Conservation (phyloP, 768 basidiomycete genomes). For the Lentinula lateritia region DNA sequence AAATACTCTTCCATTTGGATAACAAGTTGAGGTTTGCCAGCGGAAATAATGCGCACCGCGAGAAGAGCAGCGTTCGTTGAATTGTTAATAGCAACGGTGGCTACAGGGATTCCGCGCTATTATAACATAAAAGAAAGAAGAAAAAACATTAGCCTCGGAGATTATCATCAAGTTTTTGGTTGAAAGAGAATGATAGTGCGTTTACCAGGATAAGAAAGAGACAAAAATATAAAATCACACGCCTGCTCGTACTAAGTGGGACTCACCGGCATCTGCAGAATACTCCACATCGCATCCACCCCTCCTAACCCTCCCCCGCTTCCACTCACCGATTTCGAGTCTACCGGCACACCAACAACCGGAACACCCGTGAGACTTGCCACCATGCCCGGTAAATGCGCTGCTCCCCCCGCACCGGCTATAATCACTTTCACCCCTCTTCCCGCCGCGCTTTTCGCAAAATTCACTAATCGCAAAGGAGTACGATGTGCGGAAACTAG, state of each 20-base stretch:
- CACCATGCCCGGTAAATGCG: slow-evolving; percentile 98
- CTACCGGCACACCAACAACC: slow-evolving; percentile 95
- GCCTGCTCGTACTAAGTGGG: too few relatives aligned
- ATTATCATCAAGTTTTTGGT: too few relatives aligned
- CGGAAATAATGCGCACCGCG: slow-evolving; percentile 83
- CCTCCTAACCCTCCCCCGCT: slow-evolving; percentile 88
- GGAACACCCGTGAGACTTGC: slow-evolving; percentile 90
- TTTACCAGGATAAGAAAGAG: not conserved
- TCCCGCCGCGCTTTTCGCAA: slow-evolving; percentile 67
- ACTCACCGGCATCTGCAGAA: slow-evolving; percentile 97
- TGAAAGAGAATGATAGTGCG: too few relatives aligned
- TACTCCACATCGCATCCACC: slow-evolving; percentile 94
- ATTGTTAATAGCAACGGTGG: slow-evolving; percentile 96
- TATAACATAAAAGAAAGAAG: not conserved
- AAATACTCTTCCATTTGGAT: slow-evolving; percentile 72
- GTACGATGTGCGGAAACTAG: slow-evolving; percentile 98
- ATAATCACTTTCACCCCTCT: slow-evolving; percentile 74
- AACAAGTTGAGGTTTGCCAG: slow-evolving; percentile 62
- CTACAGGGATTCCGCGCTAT: slow-evolving; percentile 93
- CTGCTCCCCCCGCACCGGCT: slow-evolving; percentile 97
- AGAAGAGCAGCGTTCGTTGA: slow-evolving; percentile 89
- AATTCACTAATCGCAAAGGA: slow-evolving; percentile 77
- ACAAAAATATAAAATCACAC: slow-evolving; percentile 12
- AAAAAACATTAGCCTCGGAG: not conserved
- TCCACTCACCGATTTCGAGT: not conserved